Evolutionary conservation across 1,284 basidiomycete species (phyloP), one percentile per base, ranked within the genome.

Genomic region (Cryptococcus wingfieldii): DNA sequence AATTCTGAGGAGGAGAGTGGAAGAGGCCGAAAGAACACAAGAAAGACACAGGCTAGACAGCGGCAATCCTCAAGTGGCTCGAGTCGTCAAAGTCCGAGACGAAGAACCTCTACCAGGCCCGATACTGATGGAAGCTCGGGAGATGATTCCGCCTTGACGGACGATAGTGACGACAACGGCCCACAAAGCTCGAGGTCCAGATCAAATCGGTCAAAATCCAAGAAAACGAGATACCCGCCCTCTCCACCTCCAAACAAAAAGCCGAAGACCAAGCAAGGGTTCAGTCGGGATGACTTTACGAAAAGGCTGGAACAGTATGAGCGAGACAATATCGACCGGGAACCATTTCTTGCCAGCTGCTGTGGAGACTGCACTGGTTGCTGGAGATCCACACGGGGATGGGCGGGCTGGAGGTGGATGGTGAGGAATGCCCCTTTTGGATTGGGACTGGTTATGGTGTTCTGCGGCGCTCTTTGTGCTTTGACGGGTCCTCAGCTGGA

Each of bases 341-440:
- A 42, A 13, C n/a, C 41, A 13, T 42, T 42, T 42, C 19, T 42
- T 7, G 41, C 49, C 10, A 34, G 49, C 10, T 52, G 44, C n/a
- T 60, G 58, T 34, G 47, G 51, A 7, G 39, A 31, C 18, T 51
- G 37, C 27, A 28, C 38, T 1, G n/a, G 25, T 23, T 59, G 55
- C 45, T 58, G 53, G 55, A 13, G 31, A 12, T 12, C 28, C 3
- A 53, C 44, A 14, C 52, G 45, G 47, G 23, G 47, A n/a, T 54
- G 56, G 59, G 47, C 13, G 18, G 38, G 47, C 12, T 63, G 59
- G 59, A 34, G 34, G 25, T 50, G 51, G 51, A n/a, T 60, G 12
- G 44, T 53, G 6, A 19, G 45, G 19, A 44, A 60, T 18, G 45
- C 48, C n/a, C 57, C 61, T 5, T 60, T 48, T 52, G 16, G 56